These are phyloP conservation scores for Cladosporium sp. DNA, from an alignment of 2,329 filamentous ascomycete species.

Conservation along the genomic window DNA sequence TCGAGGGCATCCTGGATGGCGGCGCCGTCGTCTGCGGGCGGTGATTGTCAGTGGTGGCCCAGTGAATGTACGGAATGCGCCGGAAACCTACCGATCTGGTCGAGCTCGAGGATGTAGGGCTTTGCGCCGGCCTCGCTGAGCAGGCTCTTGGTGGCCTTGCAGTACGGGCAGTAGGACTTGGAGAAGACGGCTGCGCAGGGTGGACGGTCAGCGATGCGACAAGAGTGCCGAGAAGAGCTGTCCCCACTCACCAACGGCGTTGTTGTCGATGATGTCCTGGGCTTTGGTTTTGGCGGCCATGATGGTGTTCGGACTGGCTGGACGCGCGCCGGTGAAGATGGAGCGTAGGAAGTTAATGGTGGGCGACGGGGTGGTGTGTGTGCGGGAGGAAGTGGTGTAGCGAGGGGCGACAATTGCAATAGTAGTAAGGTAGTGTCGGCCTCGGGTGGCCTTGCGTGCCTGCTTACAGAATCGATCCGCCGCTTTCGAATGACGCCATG, in stretches of 20 bases:
- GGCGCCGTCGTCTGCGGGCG: constrained; percentile 63
- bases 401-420: too few relatives aligned
- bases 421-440: too few relatives aligned
- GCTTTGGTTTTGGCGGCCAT: constrained; percentile 77
- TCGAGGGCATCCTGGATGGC: constrained; percentile 78
- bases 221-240: not conserved
- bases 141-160: constrained; percentile 68
- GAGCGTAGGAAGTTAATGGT: constrained; percentile 64
- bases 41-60: not conserved
- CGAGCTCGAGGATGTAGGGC: constrained; percentile 72
- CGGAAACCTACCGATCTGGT: constrained; percentile 64
- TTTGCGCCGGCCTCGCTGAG: constrained; percentile 66
- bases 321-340: constrained; percentile 56
- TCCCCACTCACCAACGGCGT: constrained; percentile 64
- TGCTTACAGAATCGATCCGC: too few relatives aligned
- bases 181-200: constrained; percentile 73
- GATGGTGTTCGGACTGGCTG: constrained; percentile 60
- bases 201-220: constrained; percentile 4
- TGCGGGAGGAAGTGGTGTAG: not conserved
- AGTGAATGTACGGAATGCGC: not conserved
- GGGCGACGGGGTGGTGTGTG: constrained; percentile 22
- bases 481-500: too few relatives aligned
- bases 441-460: too few relatives aligned
- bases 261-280: constrained; percentile 80
- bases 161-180: constrained; percentile 96